Percentiles rank a stretch among this genome's conserved stretches.
phyloP scores from a whole-genome alignment of 495 filamentous ascomycete genomes.

The Daldinia bambusicola region DNA sequence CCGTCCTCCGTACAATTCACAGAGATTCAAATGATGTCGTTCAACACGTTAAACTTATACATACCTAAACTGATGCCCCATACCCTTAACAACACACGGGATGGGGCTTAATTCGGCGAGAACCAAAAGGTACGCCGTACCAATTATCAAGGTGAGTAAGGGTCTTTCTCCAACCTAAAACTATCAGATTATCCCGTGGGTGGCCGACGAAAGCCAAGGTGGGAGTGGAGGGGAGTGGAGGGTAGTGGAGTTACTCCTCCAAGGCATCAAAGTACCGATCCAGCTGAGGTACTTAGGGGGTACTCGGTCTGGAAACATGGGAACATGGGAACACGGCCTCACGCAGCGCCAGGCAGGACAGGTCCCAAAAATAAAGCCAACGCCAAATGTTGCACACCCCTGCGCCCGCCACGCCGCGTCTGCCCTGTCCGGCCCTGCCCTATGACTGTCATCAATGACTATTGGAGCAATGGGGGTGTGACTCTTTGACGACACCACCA shows the following conservation, averaged over 20 bases:
- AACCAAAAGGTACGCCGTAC: not conserved
- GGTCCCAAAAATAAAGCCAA: conserved; percentile 43
- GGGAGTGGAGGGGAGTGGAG: not conserved
- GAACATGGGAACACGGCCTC: conserved; percentile 19
- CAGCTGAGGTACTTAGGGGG: conserved; percentile 29
- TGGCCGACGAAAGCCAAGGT: conserved; percentile 32
- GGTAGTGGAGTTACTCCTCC: conserved; percentile 34
- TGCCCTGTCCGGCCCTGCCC: conserved; percentile 40
- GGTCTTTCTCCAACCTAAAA: not conserved
- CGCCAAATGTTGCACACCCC: conserved; percentile 44
- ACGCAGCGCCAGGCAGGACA: conserved; percentile 32
- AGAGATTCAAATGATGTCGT: conserved; percentile 24
- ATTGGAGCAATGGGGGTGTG: conserved; percentile 46
- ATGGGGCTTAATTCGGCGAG: not conserved
- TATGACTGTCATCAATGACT: conserved; percentile 47
- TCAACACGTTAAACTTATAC: not conserved
- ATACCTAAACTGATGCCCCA: not conserved
- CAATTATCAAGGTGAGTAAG: not conserved
- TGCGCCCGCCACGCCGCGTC: conserved; percentile 46
- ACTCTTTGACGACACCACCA: conserved; percentile 50
- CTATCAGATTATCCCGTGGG: conserved; percentile 23
- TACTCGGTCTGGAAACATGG: conserved; percentile 26
- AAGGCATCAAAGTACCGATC: conserved; percentile 33
- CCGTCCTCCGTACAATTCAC: conserved; percentile 12
- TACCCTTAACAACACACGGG: not conserved